These are phyloP conservation scores for Aspergillus diversus DNA, from an alignment of 495 filamentous ascomycete genomes.

Conservation along the genomic window DNA sequence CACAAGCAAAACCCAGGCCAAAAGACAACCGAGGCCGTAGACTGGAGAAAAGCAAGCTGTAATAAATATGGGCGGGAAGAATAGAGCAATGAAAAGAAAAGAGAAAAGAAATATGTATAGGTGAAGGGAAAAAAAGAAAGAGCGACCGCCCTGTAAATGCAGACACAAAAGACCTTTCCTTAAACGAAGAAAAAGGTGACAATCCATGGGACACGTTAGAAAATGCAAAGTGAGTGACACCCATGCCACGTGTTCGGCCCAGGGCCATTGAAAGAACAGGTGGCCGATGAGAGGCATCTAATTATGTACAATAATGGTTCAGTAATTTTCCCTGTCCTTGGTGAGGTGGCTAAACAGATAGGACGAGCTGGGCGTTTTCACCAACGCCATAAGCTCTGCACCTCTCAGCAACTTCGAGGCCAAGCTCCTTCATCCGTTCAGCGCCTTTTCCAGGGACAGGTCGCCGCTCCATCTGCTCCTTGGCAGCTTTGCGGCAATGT, in stretches of 20 bases:
- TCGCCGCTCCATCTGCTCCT: slow-evolving; percentile 60
- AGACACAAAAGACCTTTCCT: slow-evolving; percentile 25
- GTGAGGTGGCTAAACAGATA: slow-evolving; percentile 65
- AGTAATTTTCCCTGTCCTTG: slow-evolving; percentile 2
- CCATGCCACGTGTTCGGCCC: slow-evolving; percentile 12
- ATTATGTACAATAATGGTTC: slow-evolving; percentile 45
- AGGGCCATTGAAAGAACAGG: slow-evolving; percentile 18
- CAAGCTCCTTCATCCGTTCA: slow-evolving; percentile 92
- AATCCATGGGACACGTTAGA: slow-evolving; percentile 26
- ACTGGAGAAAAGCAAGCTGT: slow-evolving; percentile 13
- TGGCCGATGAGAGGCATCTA: slow-evolving; percentile 31
- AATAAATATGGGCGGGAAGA: slow-evolving; percentile 33
- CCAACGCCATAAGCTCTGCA: slow-evolving; percentile 67
- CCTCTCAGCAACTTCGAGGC: slow-evolving; percentile 78
- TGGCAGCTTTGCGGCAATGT: slow-evolving; percentile 69
- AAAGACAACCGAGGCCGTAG: slow-evolving; percentile 21
- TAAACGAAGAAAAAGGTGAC: slow-evolving; percentile 11
- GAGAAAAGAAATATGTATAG: slow-evolving; percentile 28
- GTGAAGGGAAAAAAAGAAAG: slow-evolving; percentile 22
- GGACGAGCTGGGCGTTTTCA: slow-evolving; percentile 71
- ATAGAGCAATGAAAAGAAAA: slow-evolving; percentile 17
- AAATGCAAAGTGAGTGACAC: slow-evolving; percentile 22
- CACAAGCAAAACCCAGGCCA: slow-evolving; percentile 22
- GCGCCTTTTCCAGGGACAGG: slow-evolving; percentile 81
- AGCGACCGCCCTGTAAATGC: slow-evolving; percentile 36